Percentiles rank a stretch among this genome's conserved stretches.
Conservation (phyloP, 2,329 filamentous ascomycete species). For the Neofusicoccum ribis region DNA sequence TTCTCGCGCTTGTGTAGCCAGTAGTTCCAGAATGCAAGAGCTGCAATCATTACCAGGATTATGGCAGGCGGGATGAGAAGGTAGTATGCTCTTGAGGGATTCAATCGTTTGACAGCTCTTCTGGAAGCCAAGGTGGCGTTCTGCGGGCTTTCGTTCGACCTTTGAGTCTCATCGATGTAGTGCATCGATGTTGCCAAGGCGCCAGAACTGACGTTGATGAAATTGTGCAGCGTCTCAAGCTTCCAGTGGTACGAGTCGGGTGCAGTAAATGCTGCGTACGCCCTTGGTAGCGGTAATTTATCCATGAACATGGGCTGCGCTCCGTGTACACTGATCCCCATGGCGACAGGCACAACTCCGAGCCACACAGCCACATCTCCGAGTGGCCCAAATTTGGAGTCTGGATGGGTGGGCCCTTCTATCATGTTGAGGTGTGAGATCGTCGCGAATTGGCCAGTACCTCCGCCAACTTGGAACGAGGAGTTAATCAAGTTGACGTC, state of each 20-base stretch:
- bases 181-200: not conserved
- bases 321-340: conserved; percentile 16
- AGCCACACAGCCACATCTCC: conserved; percentile 21
- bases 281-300: not conserved
- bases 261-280: not conserved
- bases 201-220: conserved; percentile 11
- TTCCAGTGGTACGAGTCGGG: not conserved
- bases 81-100: not conserved
- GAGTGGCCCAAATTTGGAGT: not conserved
- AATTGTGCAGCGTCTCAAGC: not conserved
- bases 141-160: not conserved
- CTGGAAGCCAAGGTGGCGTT: not conserved
- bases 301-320: conserved; percentile 9
- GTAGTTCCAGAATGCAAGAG: not conserved
- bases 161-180: not conserved
- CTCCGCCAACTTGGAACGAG: not conserved
- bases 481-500: conserved; percentile 7
- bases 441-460: not conserved
- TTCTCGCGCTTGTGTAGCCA: not conserved
- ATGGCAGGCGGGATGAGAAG: not conserved
- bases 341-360: conserved; percentile 18
- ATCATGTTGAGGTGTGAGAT: not conserved
- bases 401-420: not conserved
- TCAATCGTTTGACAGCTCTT: not conserved
- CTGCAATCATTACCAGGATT: not conserved